Evolutionary conservation across 2,329 filamentous ascomycete genomes (phyloP).

Genomic region (Hymenoscyphus occultus): DNA sequence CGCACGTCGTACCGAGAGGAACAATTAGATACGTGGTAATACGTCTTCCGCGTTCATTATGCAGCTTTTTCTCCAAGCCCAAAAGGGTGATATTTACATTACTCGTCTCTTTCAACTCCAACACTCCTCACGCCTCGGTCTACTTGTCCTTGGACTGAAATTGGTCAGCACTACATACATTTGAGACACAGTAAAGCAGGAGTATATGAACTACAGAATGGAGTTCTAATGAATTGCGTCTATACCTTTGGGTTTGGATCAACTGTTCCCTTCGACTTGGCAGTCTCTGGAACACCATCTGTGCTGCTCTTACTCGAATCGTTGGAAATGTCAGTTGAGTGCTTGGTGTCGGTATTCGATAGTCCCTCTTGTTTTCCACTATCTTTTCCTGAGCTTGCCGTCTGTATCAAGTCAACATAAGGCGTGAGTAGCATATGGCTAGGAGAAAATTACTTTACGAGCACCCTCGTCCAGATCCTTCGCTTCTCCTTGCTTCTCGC

Average conservation of each 20-base stretch:
- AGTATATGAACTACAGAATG: not conserved
- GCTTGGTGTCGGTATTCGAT: slow-evolving; percentile 49
- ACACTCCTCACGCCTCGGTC: not conserved
- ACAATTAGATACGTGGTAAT: not conserved
- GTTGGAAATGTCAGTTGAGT: slow-evolving; percentile 44
- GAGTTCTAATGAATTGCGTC: slow-evolving; percentile 12
- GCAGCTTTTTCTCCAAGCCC: not conserved
- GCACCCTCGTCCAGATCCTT: slow-evolving; percentile 20
- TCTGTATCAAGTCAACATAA: slow-evolving; percentile 19
- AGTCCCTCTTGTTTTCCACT: slow-evolving; percentile 53
- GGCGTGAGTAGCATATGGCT: not conserved
- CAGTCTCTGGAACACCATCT: slow-evolving; percentile 54
- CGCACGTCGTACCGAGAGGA: not conserved
- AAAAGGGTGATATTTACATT: not conserved
- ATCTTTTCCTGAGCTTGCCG: slow-evolving; percentile 39
- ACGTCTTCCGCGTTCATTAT: not conserved
- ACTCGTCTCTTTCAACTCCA: not conserved
- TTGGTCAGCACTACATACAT: not conserved
- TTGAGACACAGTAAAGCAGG: not conserved
- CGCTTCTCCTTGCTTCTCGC: slow-evolving; percentile 25
- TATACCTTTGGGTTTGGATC: slow-evolving; percentile 35
- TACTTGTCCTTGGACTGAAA: not conserved
- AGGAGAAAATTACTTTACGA: slow-evolving; percentile 19
- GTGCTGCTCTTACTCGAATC: slow-evolving; percentile 52
- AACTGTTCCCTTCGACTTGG: slow-evolving; percentile 51